These are phyloP conservation scores for Leishmania arabica DNA, from an alignment of 208 protist genomes.

Conservation along the genomic window DNA sequence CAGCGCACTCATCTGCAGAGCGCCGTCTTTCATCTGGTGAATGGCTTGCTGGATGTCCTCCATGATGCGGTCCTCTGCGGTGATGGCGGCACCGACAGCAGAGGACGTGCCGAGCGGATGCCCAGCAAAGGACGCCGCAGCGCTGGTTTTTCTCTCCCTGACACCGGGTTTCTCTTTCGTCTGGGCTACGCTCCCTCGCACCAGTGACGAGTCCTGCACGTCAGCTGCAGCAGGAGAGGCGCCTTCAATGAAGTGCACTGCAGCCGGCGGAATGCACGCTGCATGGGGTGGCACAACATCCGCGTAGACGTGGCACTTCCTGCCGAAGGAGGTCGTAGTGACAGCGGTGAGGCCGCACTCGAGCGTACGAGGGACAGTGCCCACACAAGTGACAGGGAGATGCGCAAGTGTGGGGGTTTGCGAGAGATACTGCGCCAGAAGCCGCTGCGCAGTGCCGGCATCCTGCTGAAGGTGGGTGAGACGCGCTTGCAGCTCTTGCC, in stretches of 20 bases:
- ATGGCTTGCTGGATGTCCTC: conserved; percentile 55
- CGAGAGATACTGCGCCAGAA: conserved; percentile 11
- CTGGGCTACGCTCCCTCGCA: not conserved
- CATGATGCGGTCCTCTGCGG: conserved; percentile 47
- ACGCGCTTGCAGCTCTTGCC: conserved; percentile 18
- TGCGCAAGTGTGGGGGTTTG: conserved; percentile 5
- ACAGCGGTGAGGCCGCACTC: not conserved
- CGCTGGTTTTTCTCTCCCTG: not conserved
- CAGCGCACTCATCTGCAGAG: conserved; percentile 55
- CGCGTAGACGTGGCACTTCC: conserved; percentile 1
- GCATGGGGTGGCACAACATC: conserved; percentile 9
- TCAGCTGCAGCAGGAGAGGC: not conserved
- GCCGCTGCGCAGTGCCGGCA: not conserved
- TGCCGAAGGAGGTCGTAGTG: not conserved
- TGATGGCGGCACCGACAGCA: not conserved
- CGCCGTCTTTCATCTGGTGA: conserved; percentile 61
- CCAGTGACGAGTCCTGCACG: not conserved
- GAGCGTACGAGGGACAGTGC: conserved; percentile 10
- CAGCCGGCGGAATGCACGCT: conserved; percentile 5
- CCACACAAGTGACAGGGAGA: conserved; percentile 27
- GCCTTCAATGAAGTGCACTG: not conserved
- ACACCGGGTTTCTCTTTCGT: not conserved
- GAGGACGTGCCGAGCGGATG: not conserved
- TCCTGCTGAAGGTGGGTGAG: conserved; percentile 15
- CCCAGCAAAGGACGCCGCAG: not conserved